phyloP scores from a whole-genome alignment of 2,329 filamentous ascomycete species.

The Sclerotinia spermophila region DNA sequence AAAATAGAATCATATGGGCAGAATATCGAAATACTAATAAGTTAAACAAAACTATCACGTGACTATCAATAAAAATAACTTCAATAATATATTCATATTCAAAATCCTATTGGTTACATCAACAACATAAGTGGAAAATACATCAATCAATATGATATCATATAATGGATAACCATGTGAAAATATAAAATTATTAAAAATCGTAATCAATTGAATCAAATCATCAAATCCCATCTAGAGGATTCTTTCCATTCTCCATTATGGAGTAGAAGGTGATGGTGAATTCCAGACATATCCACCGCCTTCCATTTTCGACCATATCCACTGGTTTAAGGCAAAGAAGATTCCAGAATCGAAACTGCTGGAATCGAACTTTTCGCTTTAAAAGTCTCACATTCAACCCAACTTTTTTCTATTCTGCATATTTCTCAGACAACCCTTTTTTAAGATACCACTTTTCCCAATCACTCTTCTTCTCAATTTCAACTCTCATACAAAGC shows the following conservation, averaged over 20 bases:
- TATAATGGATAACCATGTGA: not conserved
- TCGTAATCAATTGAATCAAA: not conserved
- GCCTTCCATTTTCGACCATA: not conserved
- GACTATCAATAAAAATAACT: no score
- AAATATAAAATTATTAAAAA: not conserved
- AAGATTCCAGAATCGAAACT: slow-evolving; percentile 21
- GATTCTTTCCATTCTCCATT: not conserved
- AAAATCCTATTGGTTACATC: not conserved
- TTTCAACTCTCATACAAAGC: not conserved
- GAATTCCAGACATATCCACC: slow-evolving; percentile 6
- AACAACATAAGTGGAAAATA: not conserved
- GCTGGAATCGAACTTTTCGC: slow-evolving; percentile 20
- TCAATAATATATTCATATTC: not conserved
- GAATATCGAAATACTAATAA: no score
- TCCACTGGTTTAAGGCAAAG: slow-evolving; percentile 2
- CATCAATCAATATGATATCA: not conserved
- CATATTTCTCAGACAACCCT: slow-evolving; percentile 14
- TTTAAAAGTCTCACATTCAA: slow-evolving; percentile 20
- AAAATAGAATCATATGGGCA: not conserved
- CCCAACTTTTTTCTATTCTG: slow-evolving; percentile 19
- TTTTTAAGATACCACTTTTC: slow-evolving; percentile 11
- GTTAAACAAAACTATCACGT: no score
- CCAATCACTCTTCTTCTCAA: not conserved
- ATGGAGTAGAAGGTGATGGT: not conserved
- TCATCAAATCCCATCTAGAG: not conserved